Evolutionary conservation across 345 rosid genomes (phyloP).

Genomic region (Gynandropsis gynandra): DNA sequence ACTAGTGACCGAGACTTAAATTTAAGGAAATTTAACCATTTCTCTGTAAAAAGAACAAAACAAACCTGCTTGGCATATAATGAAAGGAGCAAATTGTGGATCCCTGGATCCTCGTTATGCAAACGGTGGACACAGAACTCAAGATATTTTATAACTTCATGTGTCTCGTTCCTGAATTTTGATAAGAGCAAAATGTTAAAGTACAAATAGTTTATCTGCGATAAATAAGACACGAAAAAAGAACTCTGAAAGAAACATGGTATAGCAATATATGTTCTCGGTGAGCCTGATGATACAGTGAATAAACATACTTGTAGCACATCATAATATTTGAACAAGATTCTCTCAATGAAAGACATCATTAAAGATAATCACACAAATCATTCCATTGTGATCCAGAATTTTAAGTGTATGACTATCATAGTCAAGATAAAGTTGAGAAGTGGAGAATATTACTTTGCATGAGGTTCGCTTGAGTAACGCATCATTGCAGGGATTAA

Average conservation of each 20-base stretch:
- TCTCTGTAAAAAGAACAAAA: slow-evolving; percentile 13
- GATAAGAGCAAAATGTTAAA: neutral
- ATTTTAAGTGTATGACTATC: neutral
- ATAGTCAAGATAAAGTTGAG: neutral
- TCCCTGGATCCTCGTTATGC: slow-evolving; percentile 96
- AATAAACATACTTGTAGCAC: neutral
- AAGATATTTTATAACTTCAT: slow-evolving; percentile 92
- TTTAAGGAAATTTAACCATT: slow-evolving; percentile 4
- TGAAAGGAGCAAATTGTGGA: slow-evolving; percentile 91
- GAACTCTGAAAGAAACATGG: neutral
- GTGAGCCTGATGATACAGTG: slow-evolving; percentile 6
- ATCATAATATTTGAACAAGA: neutral
- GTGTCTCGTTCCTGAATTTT: slow-evolving; percentile 89
- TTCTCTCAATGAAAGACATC: neutral
- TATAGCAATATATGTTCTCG: neutral
- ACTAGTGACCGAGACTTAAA: neutral
- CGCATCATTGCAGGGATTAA: slow-evolving; percentile 99
- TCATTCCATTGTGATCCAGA: neutral
- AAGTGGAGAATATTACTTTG: slow-evolving; percentile 48
- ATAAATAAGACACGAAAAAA: neutral
- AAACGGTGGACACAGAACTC: slow-evolving; percentile 84
- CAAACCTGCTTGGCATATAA: slow-evolving; percentile 94
- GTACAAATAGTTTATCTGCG: neutral
- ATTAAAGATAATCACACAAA: neutral
- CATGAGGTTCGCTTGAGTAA: slow-evolving; percentile 98